Evolutionary conservation across 2,329 filamentous ascomycete genomes (phyloP), one percentile per base, ranked within the genome.

Genomic region (Trichoderma atroviride): DNA sequence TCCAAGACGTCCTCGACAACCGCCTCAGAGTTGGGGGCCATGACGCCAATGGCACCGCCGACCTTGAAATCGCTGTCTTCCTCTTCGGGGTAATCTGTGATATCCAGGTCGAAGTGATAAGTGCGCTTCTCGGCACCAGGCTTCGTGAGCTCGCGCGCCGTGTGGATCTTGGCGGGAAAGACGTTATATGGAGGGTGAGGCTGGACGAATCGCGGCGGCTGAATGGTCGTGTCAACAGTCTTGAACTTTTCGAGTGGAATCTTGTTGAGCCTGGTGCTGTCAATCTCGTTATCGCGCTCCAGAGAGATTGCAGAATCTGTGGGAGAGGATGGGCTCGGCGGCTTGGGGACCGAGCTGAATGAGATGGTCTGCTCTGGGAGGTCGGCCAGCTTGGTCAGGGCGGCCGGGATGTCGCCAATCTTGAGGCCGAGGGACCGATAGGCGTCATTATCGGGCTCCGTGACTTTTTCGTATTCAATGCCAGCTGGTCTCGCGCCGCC

Each of bases 81-180:
- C 81, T 96, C 93, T 24, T 89, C 87, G 0, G 96, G 94, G 75
- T 99, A 99, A 78, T 97, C 91, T 60, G 95, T 97, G 61, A 99
- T 91, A 76, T 99, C 96, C 56, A 99, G 88, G 76, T 98, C 96
- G 76, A 98, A 98, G 81, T 99, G 96, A 79, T 95, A 97, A 0
- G 96, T 99, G 71, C 95, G 88, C 87, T 99, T 99, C 84, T 97
- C 93, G 5, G 96, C 96, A 27, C 95, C 95, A 29, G 88, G 85
- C 78, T 89, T 91, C 14, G 96, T 99, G 77, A 99, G 83, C 80
- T 97, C 94, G 68, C 96, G 91, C 2, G 93, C 88, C 75, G 90
- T 90, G 80, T 93, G 91, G 58, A 99, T 88, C 72, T 90, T 93
- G n/a, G 95, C 94, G 0, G 94, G 91, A 80, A 92, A 97, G 71